Percentiles rank a stretch among this genome's conserved stretches.
Evolutionary conservation across 2,329 filamentous ascomycete species (phyloP).

Genomic region (Paramyrothecium roridum): DNA sequence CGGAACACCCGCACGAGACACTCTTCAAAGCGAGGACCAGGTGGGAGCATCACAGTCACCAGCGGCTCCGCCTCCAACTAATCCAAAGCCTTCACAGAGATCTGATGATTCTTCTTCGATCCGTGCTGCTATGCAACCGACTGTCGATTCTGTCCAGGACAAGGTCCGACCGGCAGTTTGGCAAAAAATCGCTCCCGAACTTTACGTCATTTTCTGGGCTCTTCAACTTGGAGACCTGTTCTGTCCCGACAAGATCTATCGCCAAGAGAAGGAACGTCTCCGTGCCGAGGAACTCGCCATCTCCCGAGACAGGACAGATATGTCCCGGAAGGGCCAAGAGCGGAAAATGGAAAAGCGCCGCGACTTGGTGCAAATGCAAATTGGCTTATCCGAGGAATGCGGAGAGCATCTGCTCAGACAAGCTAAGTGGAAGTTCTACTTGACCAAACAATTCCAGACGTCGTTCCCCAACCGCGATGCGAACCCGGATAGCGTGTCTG

Average conservation of each 20-base stretch:
- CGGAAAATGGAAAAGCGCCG: constrained; percentile 63
- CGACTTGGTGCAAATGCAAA: constrained; percentile 64
- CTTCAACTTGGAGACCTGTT: constrained; percentile 78
- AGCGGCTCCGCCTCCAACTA: constrained; percentile 15
- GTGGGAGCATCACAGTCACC: constrained; percentile 16
- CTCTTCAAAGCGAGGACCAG: constrained; percentile 26
- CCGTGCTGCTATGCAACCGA: constrained; percentile 54
- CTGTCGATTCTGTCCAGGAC: constrained; percentile 66
- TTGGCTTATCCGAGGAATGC: constrained; percentile 70
- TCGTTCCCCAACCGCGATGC: constrained; percentile 72
- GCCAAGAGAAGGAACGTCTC: constrained; percentile 68
- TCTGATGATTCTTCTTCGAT: constrained; percentile 28
- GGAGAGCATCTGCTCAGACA: constrained; percentile 67
- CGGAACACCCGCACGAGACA: constrained; percentile 21
- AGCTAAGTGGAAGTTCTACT: constrained; percentile 62
- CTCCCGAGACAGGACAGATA: constrained; percentile 69
- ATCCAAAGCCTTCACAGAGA: constrained; percentile 23
- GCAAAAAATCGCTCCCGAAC: constrained; percentile 70
- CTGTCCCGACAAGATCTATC: constrained; percentile 74
- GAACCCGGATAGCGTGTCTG: constrained; percentile 66
- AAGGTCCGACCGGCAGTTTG: constrained; percentile 62
- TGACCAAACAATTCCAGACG: constrained; percentile 70
- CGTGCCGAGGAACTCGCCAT: constrained; percentile 65
- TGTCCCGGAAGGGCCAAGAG: constrained; percentile 65
- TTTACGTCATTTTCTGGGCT: constrained; percentile 92